Evolutionary conservation across 495 filamentous ascomycete species (phyloP), one percentile per base, ranked within the genome.

Genomic region (Hamigera avellanea): DNA sequence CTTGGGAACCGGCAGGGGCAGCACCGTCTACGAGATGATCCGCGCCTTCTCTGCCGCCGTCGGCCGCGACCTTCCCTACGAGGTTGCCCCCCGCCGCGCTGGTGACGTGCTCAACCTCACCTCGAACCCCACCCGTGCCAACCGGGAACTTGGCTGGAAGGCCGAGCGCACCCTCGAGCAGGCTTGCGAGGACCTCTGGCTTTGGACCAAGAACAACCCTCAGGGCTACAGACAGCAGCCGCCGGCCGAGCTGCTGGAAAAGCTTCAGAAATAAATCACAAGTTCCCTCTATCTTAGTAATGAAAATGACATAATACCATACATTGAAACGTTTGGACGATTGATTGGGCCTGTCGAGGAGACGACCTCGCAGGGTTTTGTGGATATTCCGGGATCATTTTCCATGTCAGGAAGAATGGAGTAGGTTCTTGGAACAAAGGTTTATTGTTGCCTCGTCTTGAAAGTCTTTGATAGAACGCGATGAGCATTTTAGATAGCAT

Each of bases 21-120:
- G 80, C 59, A 96, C 93, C 8, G 91, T 98, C 23, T 89, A 86
- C 59, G 86, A 98, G 52, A 98, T 98, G 75, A 81, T 98, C 73
- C 83, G 83, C 37, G 86, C 93, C 40, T 98, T 98, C 68, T 83
- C 77, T 54, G 61, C 72, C 25, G 84, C 85, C 21, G 85, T 95
- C 18, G 89, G 91, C 36, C 76, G 73, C 27, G 76, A 89, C 39
- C 69, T 96, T 14, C 76, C 83, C 19, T 96, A 95, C 64, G 71
- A 95, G 52, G 81, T 95, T 26, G 86, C 80, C 7, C 77, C 70
- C 15, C 73, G 93, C 45, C 74, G 91, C 53, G 73, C 75, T 32
- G 91, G 91, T 33, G 91, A 98, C 53, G 91, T 98, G 16, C 64
- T 98, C 30, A 83, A 98, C 67, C 73, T 98, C 13, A 98, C 91